Evolutionary conservation across 192 early-diverging fungal genomes (phyloP), one percentile per base, ranked within the genome.

Genomic region (Umbelopsis vinacea): DNA sequence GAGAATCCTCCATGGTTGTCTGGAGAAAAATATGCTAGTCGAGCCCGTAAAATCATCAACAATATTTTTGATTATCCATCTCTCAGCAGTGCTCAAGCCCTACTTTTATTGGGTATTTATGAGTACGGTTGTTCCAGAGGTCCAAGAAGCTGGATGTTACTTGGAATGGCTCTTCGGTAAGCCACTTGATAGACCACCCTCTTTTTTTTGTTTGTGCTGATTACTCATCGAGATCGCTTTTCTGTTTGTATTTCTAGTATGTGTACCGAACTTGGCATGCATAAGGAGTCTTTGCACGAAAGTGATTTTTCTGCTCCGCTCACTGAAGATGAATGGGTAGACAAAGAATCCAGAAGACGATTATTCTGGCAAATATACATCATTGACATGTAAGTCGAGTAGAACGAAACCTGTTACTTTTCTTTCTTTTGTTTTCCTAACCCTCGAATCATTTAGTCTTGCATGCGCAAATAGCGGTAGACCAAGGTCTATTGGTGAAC

Each of bases 121-220:
- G 80, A 83, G 23, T 86, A 81, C 54, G 87, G 87, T 2, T 77
- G 78, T 67, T 79, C 78, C 10, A 55, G 81, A 35, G 85, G 87
- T n/a, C 81, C 85, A 23, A 78, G 85, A 22, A 75, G 82, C n/a
- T 89, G 85, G 85, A 87, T 86, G 85, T 87, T 82, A 76, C 71
- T 71, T 45, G 85, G 85, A 35, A 84, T 81, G 70, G 75, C 75
- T 15, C 70, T 52, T 50, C 57, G 72, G 38, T 40, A 46, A 68
- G 46, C 6, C 40, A 43, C 40, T 50, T 50, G n/a, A n/a, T 21
- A 50, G 4, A 50, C 48, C 15, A n/a, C 17, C 0, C 15, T 50
- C n/a, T 50, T 50, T 50, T 19, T 50, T 21, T 43, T 7, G 40
- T 43, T 43, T 43, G 11, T 43, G 6, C 6, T 43, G 40, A 43